phyloP scores from a whole-genome alignment of 1,284 basidiomycete species.

The Phylloporus gajari region DNA sequence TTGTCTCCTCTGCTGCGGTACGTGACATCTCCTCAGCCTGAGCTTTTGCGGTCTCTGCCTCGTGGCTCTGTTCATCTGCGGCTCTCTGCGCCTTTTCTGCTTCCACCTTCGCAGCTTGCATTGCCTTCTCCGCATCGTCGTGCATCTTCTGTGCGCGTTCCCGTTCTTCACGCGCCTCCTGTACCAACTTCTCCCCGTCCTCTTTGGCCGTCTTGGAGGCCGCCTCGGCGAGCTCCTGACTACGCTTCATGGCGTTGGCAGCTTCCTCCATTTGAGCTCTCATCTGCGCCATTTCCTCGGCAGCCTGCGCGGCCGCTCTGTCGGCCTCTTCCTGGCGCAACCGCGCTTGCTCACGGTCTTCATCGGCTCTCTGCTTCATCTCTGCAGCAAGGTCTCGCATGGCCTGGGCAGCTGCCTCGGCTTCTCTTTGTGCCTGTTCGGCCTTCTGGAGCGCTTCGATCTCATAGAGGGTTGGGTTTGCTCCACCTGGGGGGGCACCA shows the following conservation, averaged over 20 bases:
- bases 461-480: conserved; percentile 26
- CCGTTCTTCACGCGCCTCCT: conserved; percentile 20
- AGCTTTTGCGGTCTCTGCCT: conserved; percentile 20
- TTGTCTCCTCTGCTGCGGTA: conserved; percentile 21
- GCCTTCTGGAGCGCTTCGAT: conserved; percentile 29
- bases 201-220: conserved; percentile 6
- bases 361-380: conserved; percentile 3
- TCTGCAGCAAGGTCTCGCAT: not conserved
- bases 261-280: conserved; percentile 19
- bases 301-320: conserved; percentile 12
- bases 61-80: conserved; percentile 25
- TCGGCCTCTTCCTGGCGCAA: conserved; percentile 28
- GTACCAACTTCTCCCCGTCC: not conserved
- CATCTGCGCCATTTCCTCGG: conserved; percentile 19
- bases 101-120: conserved; percentile 19
- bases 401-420: conserved; percentile 16
- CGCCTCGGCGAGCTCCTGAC: no score
- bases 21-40: conserved; percentile 21
- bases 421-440: conserved; percentile 16
- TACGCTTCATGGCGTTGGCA: conserved; percentile 12
- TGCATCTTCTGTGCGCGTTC: conserved; percentile 19
- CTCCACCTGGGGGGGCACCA: no score
- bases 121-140: conserved; percentile 28
- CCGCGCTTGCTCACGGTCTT: conserved; percentile 9
- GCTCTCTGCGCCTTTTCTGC: conserved; percentile 19